Base-by-base conservation (phyloP, 352 stramenopile genomes). In the Phytophthora sp. region DNA sequence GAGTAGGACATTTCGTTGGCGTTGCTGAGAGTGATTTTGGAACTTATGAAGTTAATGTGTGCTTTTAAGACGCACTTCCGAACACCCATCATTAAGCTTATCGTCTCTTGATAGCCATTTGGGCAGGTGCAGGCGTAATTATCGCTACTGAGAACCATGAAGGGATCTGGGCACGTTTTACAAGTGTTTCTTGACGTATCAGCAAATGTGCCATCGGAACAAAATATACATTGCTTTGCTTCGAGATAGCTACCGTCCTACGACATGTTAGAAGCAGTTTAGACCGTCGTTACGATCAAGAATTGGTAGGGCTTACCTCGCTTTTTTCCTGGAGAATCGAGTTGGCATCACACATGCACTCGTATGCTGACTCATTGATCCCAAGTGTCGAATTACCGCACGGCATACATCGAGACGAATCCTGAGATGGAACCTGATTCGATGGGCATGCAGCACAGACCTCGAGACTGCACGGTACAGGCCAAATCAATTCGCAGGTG, bases 351-450 rank as follows among this genome's bases (percentile, higher is more conserved):
- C 84, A 93, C 13, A 62, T 54, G 43, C 84, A 93, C n/a, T 93
- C 80, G n/a, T 61, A 54, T 3, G 31, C 55, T 1, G 28, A 54
- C 0, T 58, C 9, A 4, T 77, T 30, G 8, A 85, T 32, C 4
- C 80, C 84, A 0, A 87, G 48, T 3, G 84, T 93, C 1, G 82
- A 89, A 21, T 77, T 78, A 0, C 84, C 85, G 28, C 85, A 94
- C 17, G 58, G 1, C 45, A 92, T 76, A 42, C 85, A 94, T 0
- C 57, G 64, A 7, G 63, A 66, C 2, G 58, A 62, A 32, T 92
- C 82, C 11, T 54, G 58, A 12, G 69, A 82, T 2, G 83, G 69
- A 20, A 79, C 82, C 49, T 77, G 62, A 8, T 66, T 57, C 0
- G 31, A 24, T 11, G 66, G 58, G 56, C 84, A 93, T 5, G 15